A percentile compares a stretch with the other conserved stretches of the same genome.
These are phyloP conservation scores for Lactarius deliciosus DNA, from an alignment of 768 basidiomycete species.

Conservation along the genomic window DNA sequence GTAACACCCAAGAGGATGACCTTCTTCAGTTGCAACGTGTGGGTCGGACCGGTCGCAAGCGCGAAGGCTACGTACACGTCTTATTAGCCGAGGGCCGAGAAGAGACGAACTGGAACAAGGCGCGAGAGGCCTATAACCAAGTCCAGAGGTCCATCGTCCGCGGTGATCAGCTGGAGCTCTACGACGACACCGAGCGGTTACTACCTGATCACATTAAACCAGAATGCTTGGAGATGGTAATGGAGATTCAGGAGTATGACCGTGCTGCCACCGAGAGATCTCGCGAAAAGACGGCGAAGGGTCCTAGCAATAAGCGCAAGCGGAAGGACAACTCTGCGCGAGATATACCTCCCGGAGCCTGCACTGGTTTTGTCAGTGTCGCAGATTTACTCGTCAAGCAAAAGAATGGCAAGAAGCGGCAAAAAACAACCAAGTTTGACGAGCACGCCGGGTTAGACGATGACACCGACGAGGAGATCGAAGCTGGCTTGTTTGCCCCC, in stretches of 20 bases:
- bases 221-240: constrained; percentile 71
- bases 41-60: constrained; percentile 92
- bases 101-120: constrained; percentile 86
- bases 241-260: constrained; percentile 75
- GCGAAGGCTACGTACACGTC: constrained; percentile 86
- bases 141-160: constrained; percentile 86
- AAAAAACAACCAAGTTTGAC: constrained; percentile 45
- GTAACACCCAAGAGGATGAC: background rate
- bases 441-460: constrained; percentile 56
- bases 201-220: constrained; percentile 79
- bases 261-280: constrained; percentile 47
- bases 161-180: constrained; percentile 86
- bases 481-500: constrained; percentile 49
- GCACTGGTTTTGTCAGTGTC: constrained; percentile 69
- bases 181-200: constrained; percentile 86
- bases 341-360: constrained; percentile 75
- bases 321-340: constrained; percentile 63
- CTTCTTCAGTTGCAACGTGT: constrained; percentile 82
- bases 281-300: constrained; percentile 36
- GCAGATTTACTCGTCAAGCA: constrained; percentile 59
- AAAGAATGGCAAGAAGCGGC: constrained; percentile 44
- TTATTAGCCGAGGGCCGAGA: constrained; percentile 89
- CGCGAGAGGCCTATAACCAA: constrained; percentile 80
- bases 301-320: constrained; percentile 58
- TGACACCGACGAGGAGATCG: constrained; percentile 66